These are phyloP conservation scores for Lojkania enalia DNA, from an alignment of 2,329 filamentous ascomycete genomes.

Conservation along the genomic window DNA sequence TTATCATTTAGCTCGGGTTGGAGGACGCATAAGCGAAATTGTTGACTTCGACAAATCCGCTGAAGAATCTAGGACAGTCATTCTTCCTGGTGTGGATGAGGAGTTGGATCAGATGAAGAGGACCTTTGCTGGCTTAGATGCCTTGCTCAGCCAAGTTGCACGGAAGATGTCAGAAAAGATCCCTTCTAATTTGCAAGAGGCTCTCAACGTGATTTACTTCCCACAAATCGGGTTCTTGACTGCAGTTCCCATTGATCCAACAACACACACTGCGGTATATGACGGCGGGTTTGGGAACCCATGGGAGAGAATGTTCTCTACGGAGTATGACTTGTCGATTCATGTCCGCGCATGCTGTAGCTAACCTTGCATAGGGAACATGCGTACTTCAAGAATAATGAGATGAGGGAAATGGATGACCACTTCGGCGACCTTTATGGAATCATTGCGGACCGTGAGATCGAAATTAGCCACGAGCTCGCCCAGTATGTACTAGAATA, in stretches of 20 bases:
- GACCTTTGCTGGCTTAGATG: constrained; percentile 75
- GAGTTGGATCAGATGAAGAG: constrained; percentile 78
- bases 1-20: constrained; percentile 64
- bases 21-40: constrained; percentile 70
- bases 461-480: constrained; percentile 81
- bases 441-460: constrained; percentile 86
- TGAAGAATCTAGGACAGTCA: constrained; percentile 70
- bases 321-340: constrained; percentile 49
- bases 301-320: constrained; percentile 80
- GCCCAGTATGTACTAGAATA: constrained; percentile 70
- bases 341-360: neutral
- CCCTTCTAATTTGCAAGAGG: constrained; percentile 58
- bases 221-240: constrained; percentile 91
- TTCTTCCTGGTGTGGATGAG: constrained; percentile 71
- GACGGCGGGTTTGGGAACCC: constrained; percentile 61
- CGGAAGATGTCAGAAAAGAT: constrained; percentile 64
- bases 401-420: constrained; percentile 79
- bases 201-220: constrained; percentile 81
- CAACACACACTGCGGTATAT: constrained; percentile 63
- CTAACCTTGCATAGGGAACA: constrained; percentile 47
- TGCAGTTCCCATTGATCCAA: constrained; percentile 65
- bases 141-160: constrained; percentile 70
- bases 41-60: constrained; percentile 78
- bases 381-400: constrained; percentile 83
- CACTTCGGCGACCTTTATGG: constrained; percentile 84